Evolutionary conservation across 1,284 basidiomycete genomes (phyloP).

Genomic region (Athelia psychrophila): DNA sequence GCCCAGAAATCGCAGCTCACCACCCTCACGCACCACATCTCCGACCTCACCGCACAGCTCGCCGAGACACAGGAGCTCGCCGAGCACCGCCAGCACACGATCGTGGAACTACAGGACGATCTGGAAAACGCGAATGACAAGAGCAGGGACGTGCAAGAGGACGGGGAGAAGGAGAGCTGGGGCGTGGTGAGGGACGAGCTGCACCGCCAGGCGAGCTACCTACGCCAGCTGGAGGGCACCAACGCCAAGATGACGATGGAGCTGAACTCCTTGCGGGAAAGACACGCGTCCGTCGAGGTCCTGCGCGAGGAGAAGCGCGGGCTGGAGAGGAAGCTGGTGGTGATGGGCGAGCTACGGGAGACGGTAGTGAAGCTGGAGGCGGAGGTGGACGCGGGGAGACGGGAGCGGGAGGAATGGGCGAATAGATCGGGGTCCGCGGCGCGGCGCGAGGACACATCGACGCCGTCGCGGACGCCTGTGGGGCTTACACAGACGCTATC

Average conservation of each 20-base stretch:
- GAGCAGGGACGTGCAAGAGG: constrained; percentile 16
- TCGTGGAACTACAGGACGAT: constrained; percentile 43
- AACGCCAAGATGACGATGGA: constrained; percentile 60
- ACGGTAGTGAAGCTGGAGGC: constrained; percentile 56
- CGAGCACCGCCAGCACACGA: constrained; percentile 36
- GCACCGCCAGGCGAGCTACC: constrained; percentile 56
- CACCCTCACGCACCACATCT: constrained; percentile 40
- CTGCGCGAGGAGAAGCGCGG: constrained; percentile 72
- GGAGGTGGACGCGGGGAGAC: constrained; percentile 55
- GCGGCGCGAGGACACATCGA: constrained; percentile 13
- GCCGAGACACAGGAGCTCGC: constrained; percentile 35
- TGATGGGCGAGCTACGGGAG: constrained; percentile 55
- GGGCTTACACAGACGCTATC: constrained; percentile 53
- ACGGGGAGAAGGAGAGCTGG: constrained; percentile 48
- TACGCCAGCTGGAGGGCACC: constrained; percentile 59
- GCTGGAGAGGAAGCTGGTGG: constrained; percentile 53
- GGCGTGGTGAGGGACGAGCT: constrained; percentile 59
- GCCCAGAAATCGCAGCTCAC: constrained; percentile 47
- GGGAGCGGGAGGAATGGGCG: constrained; percentile 52
- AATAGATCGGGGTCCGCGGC: too few species aligned
- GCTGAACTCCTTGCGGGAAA: constrained; percentile 48
- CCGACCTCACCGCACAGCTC: constrained; percentile 44
- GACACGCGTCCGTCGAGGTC: constrained; percentile 62
- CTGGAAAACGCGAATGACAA: constrained; percentile 35
- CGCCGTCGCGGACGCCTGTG: constrained; percentile 45